Evolutionary conservation across 768 basidiomycete species (phyloP).

Genomic region (Podaxis rugospora): DNA sequence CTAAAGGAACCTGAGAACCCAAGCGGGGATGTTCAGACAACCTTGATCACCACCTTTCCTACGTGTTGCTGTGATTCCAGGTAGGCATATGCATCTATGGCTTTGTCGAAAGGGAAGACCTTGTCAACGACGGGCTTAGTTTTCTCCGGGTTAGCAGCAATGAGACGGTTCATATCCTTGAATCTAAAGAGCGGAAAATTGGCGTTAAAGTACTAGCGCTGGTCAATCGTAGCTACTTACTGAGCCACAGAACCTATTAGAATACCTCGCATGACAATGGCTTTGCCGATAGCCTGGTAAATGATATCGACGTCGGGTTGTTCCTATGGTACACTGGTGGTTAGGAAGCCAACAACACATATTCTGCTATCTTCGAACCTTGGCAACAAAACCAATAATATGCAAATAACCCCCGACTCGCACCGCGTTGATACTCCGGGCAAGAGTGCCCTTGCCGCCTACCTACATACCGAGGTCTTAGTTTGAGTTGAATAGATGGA

Average conservation of each 20-base stretch:
- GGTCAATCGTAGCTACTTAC: constrained; percentile 25
- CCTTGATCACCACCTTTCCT: constrained; percentile 54
- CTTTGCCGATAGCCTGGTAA: constrained; percentile 30
- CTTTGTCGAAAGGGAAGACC: constrained; percentile 52
- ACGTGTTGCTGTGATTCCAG: constrained; percentile 50
- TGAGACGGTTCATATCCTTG: constrained; percentile 43
- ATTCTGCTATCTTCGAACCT: constrained; percentile 19
- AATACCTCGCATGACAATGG: constrained; percentile 44
- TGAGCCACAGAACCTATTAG: constrained; percentile 56
- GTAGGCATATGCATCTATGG: constrained; percentile 45
- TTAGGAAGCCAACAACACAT: not conserved
- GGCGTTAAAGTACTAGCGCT: constrained; percentile 18
- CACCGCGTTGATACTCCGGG: constrained; percentile 35
- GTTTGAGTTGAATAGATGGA: too few species aligned
- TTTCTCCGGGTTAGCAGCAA: constrained; percentile 31
- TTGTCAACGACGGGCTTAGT: constrained; percentile 50
- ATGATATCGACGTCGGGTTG: constrained; percentile 24
- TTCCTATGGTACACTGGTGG: not conserved
- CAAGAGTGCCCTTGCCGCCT: constrained; percentile 48
- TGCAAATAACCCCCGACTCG: constrained; percentile 40
- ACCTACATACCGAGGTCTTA: constrained; percentile 33
- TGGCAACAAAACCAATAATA: constrained; percentile 48
- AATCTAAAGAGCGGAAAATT: constrained; percentile 30
- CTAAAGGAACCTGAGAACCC: too few species aligned
- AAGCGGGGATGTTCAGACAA: constrained; percentile 15